Base-by-base conservation (phyloP, 345 rosid species). In the Eucalyptus pauciflora region DNA sequence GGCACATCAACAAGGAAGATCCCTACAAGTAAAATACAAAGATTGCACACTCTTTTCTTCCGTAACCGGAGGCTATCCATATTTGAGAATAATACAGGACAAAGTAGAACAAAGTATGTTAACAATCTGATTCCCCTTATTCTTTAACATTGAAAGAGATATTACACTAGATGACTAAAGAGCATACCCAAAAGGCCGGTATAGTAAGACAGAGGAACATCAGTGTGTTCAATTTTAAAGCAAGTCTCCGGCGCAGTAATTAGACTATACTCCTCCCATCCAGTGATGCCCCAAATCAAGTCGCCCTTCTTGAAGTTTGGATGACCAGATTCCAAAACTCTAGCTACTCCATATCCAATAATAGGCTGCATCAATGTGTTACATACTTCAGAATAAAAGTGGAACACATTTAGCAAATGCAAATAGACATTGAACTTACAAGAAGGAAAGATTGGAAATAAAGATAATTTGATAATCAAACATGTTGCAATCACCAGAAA, bases 221-320 rank as follows among this genome's bases (percentile, higher is more conserved):
- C 91, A 2, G 50, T 86, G 51, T 90, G 49, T 17, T 85, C 87
- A 29, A 91, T 90, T 86, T 89, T 91, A 50, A 86, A 54, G 29
- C 88, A 52, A 14, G 14, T 13, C 37, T 87, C 51, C 3, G 89
- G 69, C 20, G 17, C 9, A 13, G 86, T 50, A 41, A 90, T n/a
- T 31, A 91, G 89, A 60, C 86, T 87, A 60, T 90, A 87, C n/a
- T 91, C 91, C 85, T 91, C 93, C 90, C 93, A 90, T 41, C 89
- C 81, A 6, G 88, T 92, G 5, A 60, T 31, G 13, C 91, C 93
- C 91, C 90, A 89, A 24, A 89, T 60, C 79, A 92, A 85, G 50
- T 90, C 93, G 1, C 91, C 91, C 86, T 90, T 25, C 79, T 89
- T 90, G 86, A 86, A 92, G 8, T 54, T 86, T 29, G 85, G 86